Percentiles rank a stretch among this genome's conserved stretches.
Evolutionary conservation across 306 rosid species (phyloP).

Genomic region (Herpetospermum pedunculosum): DNA sequence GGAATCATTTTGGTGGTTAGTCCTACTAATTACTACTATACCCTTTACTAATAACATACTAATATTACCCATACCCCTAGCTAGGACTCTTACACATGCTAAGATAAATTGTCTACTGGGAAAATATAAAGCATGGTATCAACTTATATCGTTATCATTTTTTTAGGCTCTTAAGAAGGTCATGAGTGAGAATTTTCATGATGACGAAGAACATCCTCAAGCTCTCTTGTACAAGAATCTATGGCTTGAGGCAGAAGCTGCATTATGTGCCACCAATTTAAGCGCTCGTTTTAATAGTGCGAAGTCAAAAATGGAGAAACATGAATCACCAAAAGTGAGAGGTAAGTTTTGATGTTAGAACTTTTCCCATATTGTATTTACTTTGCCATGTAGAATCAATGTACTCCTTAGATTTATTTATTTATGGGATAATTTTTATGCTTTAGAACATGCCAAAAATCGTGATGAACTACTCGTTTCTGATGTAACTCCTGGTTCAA

Average conservation of each 20-base stretch:
- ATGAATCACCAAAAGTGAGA: conserved; percentile 22
- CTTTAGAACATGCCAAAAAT: conserved; percentile 21
- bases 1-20: too few relatives aligned
- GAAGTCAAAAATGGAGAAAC: conserved; percentile 62
- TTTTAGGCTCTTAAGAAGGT: conserved; percentile 60
- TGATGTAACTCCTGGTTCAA: conserved; percentile 22
- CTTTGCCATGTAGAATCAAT: not conserved
- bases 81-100: too few relatives aligned
- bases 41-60: too few relatives aligned
- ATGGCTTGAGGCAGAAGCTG: conserved; percentile 99
- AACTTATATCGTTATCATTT: not conserved
- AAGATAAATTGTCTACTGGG: not conserved
- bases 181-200: conserved; percentile 56
- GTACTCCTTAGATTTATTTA: conserved; percentile 2
- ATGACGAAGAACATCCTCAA: conserved; percentile 40
- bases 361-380: not conserved
- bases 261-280: conserved; percentile 49
- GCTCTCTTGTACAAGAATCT: conserved; percentile 57
- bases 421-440: conserved; percentile 12
- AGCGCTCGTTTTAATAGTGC: conserved; percentile 61
- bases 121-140: not conserved
- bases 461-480: conserved; percentile 22
- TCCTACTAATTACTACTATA: too few relatives aligned
- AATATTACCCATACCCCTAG: too few relatives aligned
- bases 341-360: conserved; percentile 27